Evolutionary conservation across 2,329 filamentous ascomycete species (phyloP).

Genomic region (Sporothrix schenckii): DNA sequence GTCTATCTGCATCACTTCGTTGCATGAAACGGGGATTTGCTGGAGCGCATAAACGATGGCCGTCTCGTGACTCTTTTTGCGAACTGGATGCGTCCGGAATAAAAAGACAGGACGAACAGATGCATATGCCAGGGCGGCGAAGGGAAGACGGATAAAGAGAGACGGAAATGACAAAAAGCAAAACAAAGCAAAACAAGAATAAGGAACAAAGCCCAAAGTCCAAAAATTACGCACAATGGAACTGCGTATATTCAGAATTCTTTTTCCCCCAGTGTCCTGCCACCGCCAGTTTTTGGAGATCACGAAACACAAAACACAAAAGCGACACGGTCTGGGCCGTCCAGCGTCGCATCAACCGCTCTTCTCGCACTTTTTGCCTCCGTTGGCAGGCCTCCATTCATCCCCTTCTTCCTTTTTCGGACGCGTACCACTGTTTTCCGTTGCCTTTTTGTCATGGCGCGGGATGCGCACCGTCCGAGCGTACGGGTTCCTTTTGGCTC

Average conservation of each 20-base stretch:
- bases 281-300: slow-evolving; percentile 27
- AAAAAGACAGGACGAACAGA: slow-evolving; percentile 16
- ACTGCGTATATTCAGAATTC: neutral
- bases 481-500: neutral
- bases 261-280: neutral
- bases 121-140: neutral
- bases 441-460: neutral
- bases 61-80: slow-evolving; percentile 19
- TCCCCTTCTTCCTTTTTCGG: neutral
- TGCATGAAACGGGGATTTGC: slow-evolving; percentile 22
- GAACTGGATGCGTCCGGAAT: neutral
- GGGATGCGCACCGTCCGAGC: slow-evolving; percentile 22
- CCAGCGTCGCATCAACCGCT: slow-evolving; percentile 22
- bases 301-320: slow-evolving; percentile 24
- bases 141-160: neutral
- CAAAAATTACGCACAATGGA: too few species aligned
- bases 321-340: slow-evolving; percentile 24
- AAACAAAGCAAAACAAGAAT: neutral
- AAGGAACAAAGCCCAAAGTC: neutral
- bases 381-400: too few species aligned
- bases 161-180: neutral
- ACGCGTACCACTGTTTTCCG: neutral
- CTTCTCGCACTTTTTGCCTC: neutral
- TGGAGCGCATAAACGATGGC: slow-evolving; percentile 21
- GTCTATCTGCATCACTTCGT: slow-evolving; percentile 2